Evolutionary conservation across 192 early-diverging fungal species (phyloP).

Genomic region (Rhizoclosmatium globosum): DNA sequence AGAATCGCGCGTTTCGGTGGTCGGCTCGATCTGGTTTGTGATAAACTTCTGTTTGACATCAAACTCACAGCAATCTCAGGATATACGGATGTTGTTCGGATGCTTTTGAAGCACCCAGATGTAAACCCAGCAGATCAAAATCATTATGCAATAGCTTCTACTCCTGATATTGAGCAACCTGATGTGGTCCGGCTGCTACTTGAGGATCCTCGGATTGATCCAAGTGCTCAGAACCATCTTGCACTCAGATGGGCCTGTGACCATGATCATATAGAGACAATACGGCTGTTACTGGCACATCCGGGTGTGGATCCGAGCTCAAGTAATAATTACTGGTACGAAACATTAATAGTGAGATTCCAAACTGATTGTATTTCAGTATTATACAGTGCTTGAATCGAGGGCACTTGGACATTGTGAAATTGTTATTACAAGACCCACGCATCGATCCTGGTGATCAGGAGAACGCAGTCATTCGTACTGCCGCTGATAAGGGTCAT

Average conservation of each 20-base stretch:
- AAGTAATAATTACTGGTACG: neutral
- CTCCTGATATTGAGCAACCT: conserved; percentile 10
- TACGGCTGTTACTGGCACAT: neutral
- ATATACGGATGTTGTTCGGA: neutral
- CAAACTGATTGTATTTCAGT: too few relatives aligned
- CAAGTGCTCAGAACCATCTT: conserved; percentile 16
- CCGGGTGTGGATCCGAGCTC: neutral
- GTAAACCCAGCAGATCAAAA: neutral
- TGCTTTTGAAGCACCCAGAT: neutral
- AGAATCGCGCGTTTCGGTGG: conserved; percentile 11
- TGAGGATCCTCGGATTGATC: conserved; percentile 18
- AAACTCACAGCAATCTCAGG: too few relatives aligned
- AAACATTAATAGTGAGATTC: too few relatives aligned
- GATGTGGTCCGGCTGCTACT: conserved; percentile 37
- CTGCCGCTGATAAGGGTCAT: conserved; percentile 4
- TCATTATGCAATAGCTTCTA: neutral
- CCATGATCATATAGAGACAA: conserved; percentile 9
- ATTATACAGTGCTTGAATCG: too few relatives aligned
- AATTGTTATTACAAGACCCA: neutral
- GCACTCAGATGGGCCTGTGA: conserved; percentile 31
- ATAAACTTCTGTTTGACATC: too few relatives aligned
- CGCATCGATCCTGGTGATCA: neutral
- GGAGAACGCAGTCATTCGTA: neutral
- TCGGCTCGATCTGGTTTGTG: neutral
- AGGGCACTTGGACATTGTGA: conserved; percentile 1